Base-by-base conservation (phyloP, 1,139 yeast species). In the Diutina scorzettiae region DNA sequence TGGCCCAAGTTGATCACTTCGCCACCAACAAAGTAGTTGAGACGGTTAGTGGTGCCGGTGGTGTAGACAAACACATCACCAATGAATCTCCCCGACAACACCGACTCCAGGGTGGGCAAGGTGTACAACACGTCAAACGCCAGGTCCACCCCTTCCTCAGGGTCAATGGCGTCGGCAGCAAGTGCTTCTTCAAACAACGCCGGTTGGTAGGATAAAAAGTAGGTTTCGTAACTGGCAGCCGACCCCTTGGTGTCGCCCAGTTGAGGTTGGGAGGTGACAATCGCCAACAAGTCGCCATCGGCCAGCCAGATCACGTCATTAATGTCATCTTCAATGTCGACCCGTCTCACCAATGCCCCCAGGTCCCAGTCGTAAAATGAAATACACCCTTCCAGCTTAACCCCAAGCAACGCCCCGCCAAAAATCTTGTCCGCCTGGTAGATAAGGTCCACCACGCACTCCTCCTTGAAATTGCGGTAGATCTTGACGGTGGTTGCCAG, bases 1-100 rank as follows among this genome's bases (percentile, higher is more conserved):
- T 91, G 97, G 36, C 94, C 91, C 63, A 91, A 77, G 56, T 87
- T 91, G 59, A 86, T 85, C 17, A 83, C 80, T 56, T 87, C 87
- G 40, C 95, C 95, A 53, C 98, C 98, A 48, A 91, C 97, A 48
- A 86, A 76, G 60, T 91, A 93, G 63, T 89, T 91, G 56, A 93
- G 73, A 60, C 97, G 78, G 62, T 87, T 86, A 29, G 95, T 76
- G 19, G 80, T 54, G 1, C 95, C 81, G 17, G 74, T 69, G 14
- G 97, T 86, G 66, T 82, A 91, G 44, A 91, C 77, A 58, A 89
- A 89, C 37, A 93, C 96, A 64, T 91, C 97, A 51, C 98, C 98
- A 53, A 89, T 86, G 84, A 96, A 91, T 59, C 81, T 81, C 54
- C 96, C 96, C 18, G 95, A 81, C 47, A 84, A 76, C 34, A 91